Evolutionary conservation across 176 grass and related monocot species (phyloP).

Genomic region (Bonia amplexicaulis): DNA sequence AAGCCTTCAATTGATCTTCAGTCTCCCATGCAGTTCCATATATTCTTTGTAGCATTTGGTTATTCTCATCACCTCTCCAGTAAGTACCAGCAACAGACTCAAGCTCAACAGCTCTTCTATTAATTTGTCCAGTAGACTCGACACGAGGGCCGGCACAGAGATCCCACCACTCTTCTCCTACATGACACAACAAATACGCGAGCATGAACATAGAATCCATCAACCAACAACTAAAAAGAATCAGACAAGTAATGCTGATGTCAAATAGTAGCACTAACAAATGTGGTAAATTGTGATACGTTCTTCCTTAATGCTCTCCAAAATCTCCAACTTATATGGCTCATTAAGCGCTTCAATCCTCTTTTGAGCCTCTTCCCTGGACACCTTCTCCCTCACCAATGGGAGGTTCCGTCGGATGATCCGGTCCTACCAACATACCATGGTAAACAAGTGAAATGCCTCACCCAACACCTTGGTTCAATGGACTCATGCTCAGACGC

Average conservation of each 20-base stretch:
- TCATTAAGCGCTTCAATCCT: conserved; percentile 80
- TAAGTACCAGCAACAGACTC: conserved; percentile 96
- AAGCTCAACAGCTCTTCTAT: conserved; percentile 80
- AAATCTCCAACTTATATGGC: conserved; percentile 90
- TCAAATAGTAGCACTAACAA: conserved; percentile 30
- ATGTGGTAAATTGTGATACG: conserved; percentile 96
- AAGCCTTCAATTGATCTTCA: conserved; percentile 81
- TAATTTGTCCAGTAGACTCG: conserved; percentile 79
- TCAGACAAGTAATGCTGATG: background rate
- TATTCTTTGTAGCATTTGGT: conserved; percentile 94
- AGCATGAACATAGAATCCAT: background rate
- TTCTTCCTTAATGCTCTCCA: conserved; percentile 90
- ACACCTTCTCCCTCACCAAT: conserved; percentile 78
- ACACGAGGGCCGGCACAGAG: conserved; percentile 96
- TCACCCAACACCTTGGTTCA: background rate
- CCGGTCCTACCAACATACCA: conserved; percentile 67
- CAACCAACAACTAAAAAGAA: background rate
- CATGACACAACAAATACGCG: background rate
- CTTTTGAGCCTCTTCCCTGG: conserved; percentile 76
- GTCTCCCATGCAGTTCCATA: conserved; percentile 97
- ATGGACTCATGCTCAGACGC: background rate
- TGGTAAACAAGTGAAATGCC: conserved; percentile 38
- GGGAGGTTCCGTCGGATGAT: conserved; percentile 79
- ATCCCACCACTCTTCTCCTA: conserved; percentile 99
- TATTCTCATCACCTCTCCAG: conserved; percentile 95